These are phyloP conservation scores for Arthrobotrys conoides DNA, from an alignment of 2,329 filamentous ascomycete genomes.

Conservation along the genomic window DNA sequence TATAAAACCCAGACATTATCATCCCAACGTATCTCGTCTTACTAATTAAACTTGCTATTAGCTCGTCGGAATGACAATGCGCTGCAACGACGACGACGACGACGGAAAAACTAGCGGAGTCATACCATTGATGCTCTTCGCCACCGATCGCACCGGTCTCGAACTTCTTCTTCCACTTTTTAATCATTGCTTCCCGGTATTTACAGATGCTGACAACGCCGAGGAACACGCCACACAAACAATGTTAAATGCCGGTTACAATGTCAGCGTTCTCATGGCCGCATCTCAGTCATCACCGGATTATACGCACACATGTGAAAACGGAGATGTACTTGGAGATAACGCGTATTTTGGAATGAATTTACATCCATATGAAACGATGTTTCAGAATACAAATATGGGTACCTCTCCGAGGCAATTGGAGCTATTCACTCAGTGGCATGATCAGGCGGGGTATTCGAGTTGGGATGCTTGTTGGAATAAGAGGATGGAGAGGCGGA, in stretches of 20 bases:
- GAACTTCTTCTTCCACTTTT: slow-evolving; percentile 65
- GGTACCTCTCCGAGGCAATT: neutral
- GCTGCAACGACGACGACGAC: slow-evolving; percentile 64
- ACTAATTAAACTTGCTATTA: no score
- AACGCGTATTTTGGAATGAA: slow-evolving; percentile 13
- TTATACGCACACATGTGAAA: neutral
- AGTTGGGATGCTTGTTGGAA: slow-evolving; percentile 12
- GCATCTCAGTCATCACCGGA: neutral
- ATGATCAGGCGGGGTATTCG: slow-evolving; percentile 6
- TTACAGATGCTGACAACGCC: neutral
- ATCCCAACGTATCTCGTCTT: no score
- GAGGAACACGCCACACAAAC: slow-evolving; percentile 16
- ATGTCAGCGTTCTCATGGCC: neutral
- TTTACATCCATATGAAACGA: slow-evolving; percentile 24
- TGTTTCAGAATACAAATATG: slow-evolving; percentile 14
- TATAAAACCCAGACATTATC: no score
- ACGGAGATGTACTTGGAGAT: slow-evolving; percentile 5
- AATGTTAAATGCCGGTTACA: slow-evolving; percentile 10
- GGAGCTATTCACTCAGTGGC: slow-evolving; percentile 15
- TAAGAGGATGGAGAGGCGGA: neutral
- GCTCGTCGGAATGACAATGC: slow-evolving; percentile 67
- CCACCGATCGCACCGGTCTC: slow-evolving; percentile 67
- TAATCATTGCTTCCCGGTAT: neutral
- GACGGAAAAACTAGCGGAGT: slow-evolving; percentile 63
- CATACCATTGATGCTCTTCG: slow-evolving; percentile 67